These are phyloP conservation scores for Saccharomycopsis olivae DNA, from an alignment of 805 yeast genomes.

Conservation along the genomic window DNA sequence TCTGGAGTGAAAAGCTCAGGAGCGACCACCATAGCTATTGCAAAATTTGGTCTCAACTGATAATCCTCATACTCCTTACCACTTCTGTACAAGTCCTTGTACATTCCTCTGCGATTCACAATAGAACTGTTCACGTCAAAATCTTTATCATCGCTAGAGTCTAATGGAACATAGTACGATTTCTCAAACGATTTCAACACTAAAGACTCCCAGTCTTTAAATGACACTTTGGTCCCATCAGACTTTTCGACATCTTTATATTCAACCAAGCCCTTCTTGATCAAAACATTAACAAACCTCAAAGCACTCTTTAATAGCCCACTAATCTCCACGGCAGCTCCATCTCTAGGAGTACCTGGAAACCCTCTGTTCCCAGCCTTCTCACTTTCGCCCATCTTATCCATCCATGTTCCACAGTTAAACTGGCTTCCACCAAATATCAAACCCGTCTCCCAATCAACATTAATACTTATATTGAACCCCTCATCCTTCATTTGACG, in stretches of 20 bases:
- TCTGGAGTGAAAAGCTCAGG: slow-evolving; percentile 73
- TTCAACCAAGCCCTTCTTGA: slow-evolving; percentile 43
- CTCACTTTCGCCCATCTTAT: slow-evolving; percentile 94
- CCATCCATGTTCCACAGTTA: slow-evolving; percentile 99
- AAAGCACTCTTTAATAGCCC: slow-evolving; percentile 79
- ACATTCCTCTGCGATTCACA: slow-evolving; percentile 86
- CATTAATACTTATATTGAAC: slow-evolving; percentile 67
- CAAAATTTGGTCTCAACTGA: slow-evolving; percentile 84
- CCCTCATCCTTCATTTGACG: slow-evolving; percentile 91
- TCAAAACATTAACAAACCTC: slow-evolving; percentile 62
- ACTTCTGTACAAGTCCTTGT: slow-evolving; percentile 73
- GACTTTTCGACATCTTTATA: slow-evolving; percentile 45
- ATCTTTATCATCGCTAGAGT: slow-evolving; percentile 47
- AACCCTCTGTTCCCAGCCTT: slow-evolving; percentile 77
- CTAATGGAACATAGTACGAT: slow-evolving; percentile 64
- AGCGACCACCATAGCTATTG: slow-evolving; percentile 89
- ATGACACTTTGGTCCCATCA: slow-evolving; percentile 44
- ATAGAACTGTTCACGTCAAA: slow-evolving; percentile 53
- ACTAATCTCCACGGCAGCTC: slow-evolving; percentile 88
- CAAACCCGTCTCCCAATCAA: slow-evolving; percentile 86
- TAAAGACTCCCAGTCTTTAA: slow-evolving; percentile 63
- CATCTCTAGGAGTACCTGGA: slow-evolving; percentile 97
- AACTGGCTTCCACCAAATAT: slow-evolving; percentile 84
- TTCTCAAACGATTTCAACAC: slow-evolving; percentile 68
- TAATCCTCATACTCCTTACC: slow-evolving; percentile 91